Conservation (phyloP, 2,329 filamentous ascomycete genomes). For the Calonectria pteridis region DNA sequence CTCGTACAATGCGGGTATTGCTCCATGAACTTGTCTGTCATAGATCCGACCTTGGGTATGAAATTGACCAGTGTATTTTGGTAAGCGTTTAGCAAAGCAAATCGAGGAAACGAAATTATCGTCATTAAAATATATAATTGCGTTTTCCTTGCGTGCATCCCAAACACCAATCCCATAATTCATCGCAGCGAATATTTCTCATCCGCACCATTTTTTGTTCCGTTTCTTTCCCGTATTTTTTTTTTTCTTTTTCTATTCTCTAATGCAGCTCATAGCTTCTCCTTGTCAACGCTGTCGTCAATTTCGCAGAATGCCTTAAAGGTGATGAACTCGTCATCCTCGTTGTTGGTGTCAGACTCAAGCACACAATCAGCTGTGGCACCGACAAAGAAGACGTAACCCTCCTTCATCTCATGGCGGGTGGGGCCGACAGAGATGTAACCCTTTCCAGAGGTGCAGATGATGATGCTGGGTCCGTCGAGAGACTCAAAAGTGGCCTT, state of each 20-base stretch:
- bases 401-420: slow-evolving; percentile 78
- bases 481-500: slow-evolving; percentile 92
- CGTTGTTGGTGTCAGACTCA: slow-evolving; percentile 69
- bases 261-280: slow-evolving; percentile 33
- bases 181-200: slow-evolving; percentile 5
- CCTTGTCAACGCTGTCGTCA: slow-evolving; percentile 56
- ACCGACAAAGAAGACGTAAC: slow-evolving; percentile 87
- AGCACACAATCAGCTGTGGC: slow-evolving; percentile 87
- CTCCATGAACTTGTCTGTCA: too few species aligned
- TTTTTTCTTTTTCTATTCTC: not conserved
- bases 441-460: slow-evolving; percentile 87
- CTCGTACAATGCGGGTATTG: too few species aligned
- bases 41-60: too few species aligned
- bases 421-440: slow-evolving; percentile 89
- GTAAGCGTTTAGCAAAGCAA: too few species aligned
- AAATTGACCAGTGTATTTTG: too few species aligned
- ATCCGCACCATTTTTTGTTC: slow-evolving; percentile 2
- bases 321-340: slow-evolving; percentile 80
- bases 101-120: not conserved
- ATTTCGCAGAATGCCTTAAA: slow-evolving; percentile 97
- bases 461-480: slow-evolving; percentile 90
- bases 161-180: slow-evolving; percentile 9
- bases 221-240: not conserved
- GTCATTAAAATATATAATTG: slow-evolving; percentile 22
- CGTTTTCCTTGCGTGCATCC: slow-evolving; percentile 10